A percentile compares a stretch with the other conserved stretches of the same genome.
Conservation (phyloP, 768 basidiomycete genomes). For the Suillus paluster region DNA sequence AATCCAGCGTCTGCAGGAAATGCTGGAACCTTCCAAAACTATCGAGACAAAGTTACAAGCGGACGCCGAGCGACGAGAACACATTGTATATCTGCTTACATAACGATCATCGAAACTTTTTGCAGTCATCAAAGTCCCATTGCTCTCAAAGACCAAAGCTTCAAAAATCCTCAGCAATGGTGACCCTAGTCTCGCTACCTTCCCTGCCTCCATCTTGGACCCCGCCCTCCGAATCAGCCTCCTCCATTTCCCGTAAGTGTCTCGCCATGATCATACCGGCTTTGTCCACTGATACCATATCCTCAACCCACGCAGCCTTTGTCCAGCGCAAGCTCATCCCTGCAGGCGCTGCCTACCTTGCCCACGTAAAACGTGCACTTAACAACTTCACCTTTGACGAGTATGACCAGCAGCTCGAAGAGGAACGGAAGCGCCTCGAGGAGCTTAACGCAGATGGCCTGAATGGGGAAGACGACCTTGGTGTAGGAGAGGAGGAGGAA, state of each 20-base stretch:
- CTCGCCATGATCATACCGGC: slow-evolving; percentile 10
- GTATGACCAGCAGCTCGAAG: slow-evolving; percentile 70
- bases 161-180: slow-evolving; percentile 22
- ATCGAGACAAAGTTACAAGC: too few species aligned
- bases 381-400: slow-evolving; percentile 83
- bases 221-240: slow-evolving; percentile 18
- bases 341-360: slow-evolving; percentile 87
- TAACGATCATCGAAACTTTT: slow-evolving; percentile 9
- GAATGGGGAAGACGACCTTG: slow-evolving; percentile 79
- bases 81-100: neutral
- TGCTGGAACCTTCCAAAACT: neutral
- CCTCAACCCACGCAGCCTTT: slow-evolving; percentile 34
- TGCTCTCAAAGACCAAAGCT: neutral
- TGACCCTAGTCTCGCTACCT: slow-evolving; percentile 28
- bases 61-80: too few species aligned
- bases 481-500: slow-evolving; percentile 92
- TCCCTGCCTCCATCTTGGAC: slow-evolving; percentile 29
- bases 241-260: slow-evolving; percentile 32
- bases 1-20: neutral
- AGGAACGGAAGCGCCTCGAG: slow-evolving; percentile 55
- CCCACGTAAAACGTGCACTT: slow-evolving; percentile 75
- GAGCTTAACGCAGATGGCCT: slow-evolving; percentile 51
- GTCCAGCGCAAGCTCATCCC: slow-evolving; percentile 67
- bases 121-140: slow-evolving; percentile 1
- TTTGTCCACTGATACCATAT: neutral